Evolutionary conservation across 306 rosid species (phyloP).

Genomic region (Glycine soja): DNA sequence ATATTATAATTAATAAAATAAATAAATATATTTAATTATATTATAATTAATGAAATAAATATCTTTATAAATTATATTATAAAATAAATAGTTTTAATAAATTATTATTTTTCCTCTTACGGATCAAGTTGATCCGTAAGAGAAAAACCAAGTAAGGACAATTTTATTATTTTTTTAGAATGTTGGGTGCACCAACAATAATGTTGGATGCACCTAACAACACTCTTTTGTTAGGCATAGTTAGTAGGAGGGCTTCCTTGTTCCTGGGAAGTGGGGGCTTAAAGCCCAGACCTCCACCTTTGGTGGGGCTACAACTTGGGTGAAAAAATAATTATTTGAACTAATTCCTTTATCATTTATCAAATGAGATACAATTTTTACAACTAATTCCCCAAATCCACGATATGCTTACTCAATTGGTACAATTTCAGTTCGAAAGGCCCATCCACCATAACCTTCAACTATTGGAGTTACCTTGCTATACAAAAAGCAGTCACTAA

Average conservation of each 20-base stretch:
- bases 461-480: conserved; percentile 97
- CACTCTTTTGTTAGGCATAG: conserved; percentile 1
- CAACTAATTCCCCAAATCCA: conserved; percentile 95
- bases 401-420: conserved; percentile 98
- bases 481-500: conserved; percentile 59
- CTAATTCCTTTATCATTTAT: conserved; percentile 14
- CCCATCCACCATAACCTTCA: conserved; percentile 99
- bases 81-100: too few relatives aligned
- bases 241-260: conserved; percentile 3
- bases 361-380: conserved; percentile 50
- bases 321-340: not conserved
- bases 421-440: conserved; percentile 91
- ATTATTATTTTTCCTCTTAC: too few relatives aligned
- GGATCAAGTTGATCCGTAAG: too few relatives aligned
- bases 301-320: not conserved
- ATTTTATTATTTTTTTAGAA: too few relatives aligned
- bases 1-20: too few relatives aligned
- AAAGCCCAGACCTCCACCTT: not conserved
- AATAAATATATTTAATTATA: too few relatives aligned
- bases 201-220: too few relatives aligned
- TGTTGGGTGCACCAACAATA: too few relatives aligned
- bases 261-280: not conserved
- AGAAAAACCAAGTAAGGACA: too few relatives aligned
- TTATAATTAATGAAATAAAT: too few relatives aligned
- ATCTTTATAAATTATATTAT: too few relatives aligned